phyloP scores from a whole-genome alignment of 2,329 filamentous ascomycete species.

The Zymoseptoria crescenta region DNA sequence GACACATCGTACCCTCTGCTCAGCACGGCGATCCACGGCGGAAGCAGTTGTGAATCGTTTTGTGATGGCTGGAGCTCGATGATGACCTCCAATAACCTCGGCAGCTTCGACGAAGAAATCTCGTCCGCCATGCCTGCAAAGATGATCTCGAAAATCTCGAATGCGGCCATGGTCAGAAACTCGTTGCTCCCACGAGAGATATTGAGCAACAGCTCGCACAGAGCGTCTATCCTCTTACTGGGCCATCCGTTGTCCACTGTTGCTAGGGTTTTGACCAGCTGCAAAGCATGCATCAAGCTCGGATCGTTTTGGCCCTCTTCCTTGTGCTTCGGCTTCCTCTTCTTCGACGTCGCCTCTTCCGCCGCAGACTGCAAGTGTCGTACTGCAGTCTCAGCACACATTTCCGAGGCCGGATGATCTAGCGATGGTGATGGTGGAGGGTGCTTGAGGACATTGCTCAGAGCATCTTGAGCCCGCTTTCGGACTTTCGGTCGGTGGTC shows the following conservation, averaged over 20 bases:
- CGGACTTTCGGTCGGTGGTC: slow-evolving; percentile 89
- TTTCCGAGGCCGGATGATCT: slow-evolving; percentile 89
- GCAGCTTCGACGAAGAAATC: slow-evolving; percentile 79
- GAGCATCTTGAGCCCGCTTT: slow-evolving; percentile 83
- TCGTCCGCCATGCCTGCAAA: slow-evolving; percentile 87
- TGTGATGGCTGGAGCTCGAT: slow-evolving; percentile 82
- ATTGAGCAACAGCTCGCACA: slow-evolving; percentile 81
- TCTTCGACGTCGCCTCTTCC: slow-evolving; percentile 63
- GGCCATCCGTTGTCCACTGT: slow-evolving; percentile 88
- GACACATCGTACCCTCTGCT: slow-evolving; percentile 92
- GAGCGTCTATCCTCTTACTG: slow-evolving; percentile 83
- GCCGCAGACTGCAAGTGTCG: slow-evolving; percentile 70
- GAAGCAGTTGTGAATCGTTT: slow-evolving; percentile 89
- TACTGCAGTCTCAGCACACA: slow-evolving; percentile 89
- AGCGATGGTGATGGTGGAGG: slow-evolving; percentile 85
- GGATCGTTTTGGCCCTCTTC: slow-evolving; percentile 54
- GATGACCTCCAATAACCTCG: slow-evolving; percentile 82
- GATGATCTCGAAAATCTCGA: slow-evolving; percentile 96
- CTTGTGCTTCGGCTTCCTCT: slow-evolving; percentile 48
- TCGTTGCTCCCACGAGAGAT: slow-evolving; percentile 89
- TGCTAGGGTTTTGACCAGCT: slow-evolving; percentile 85
- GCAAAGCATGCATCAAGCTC: slow-evolving; percentile 79
- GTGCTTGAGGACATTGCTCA: slow-evolving; percentile 72
- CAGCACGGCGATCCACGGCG: slow-evolving; percentile 92
- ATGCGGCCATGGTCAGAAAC: slow-evolving; percentile 90